Evolutionary conservation across 192 early-diverging fungal genomes (phyloP).

Genomic region (Tieghemiomyces parasiticus): DNA sequence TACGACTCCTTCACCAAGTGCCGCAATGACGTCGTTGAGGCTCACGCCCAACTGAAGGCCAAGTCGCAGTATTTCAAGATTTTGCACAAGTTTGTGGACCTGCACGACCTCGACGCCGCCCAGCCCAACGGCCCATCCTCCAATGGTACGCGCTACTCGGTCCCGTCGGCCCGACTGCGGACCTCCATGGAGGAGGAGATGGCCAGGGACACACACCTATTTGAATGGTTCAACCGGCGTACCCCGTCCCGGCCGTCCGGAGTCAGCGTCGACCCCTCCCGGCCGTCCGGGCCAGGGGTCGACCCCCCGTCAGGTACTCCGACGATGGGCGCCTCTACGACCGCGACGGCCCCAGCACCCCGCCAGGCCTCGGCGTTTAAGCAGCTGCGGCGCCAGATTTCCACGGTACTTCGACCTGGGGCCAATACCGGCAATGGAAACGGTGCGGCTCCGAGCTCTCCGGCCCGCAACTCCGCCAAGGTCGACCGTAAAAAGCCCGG

Average conservation of each 20-base stretch:
- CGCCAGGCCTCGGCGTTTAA: slow-evolving; percentile 1
- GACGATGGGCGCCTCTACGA: not conserved
- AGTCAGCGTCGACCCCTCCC: not conserved
- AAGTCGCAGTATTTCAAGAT: slow-evolving; percentile 7
- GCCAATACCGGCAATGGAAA: not conserved
- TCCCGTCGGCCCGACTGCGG: not conserved
- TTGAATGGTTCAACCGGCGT: slow-evolving; percentile 10
- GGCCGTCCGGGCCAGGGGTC: not conserved
- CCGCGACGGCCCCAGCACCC: no score
- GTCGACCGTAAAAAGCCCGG: no score
- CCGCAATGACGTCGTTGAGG: slow-evolving; percentile 8
- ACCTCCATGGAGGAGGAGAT: slow-evolving; percentile 11
- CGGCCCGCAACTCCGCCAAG: not conserved
- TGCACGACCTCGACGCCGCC: not conserved
- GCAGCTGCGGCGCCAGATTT: slow-evolving; percentile 8
- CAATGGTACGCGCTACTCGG: not conserved
- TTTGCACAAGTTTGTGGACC: slow-evolving; percentile 3
- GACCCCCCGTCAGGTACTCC: not conserved
- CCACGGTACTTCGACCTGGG: slow-evolving; percentile 1
- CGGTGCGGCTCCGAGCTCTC: not conserved
- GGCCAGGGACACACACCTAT: slow-evolving; percentile 6
- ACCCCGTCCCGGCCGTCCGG: not conserved
- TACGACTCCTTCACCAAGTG: slow-evolving; percentile 11
- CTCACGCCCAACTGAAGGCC: not conserved
- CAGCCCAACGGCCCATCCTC: not conserved